These are phyloP conservation scores for Candida ulmi DNA, from an alignment of 805 yeast species.

Conservation along the genomic window DNA sequence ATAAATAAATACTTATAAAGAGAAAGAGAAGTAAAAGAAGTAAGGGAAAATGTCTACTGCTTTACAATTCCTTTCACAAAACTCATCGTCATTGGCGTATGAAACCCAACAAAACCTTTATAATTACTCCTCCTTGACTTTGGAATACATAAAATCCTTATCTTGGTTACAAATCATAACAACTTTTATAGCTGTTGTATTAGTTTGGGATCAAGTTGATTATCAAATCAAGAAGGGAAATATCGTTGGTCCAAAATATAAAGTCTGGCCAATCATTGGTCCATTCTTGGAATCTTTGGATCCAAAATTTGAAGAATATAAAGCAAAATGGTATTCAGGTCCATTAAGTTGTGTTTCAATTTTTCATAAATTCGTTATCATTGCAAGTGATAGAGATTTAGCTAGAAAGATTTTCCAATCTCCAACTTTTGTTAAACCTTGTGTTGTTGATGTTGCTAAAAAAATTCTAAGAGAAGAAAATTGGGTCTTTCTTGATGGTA, in stretches of 20 bases:
- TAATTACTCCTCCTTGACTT: background rate
- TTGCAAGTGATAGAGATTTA: constrained; percentile 82
- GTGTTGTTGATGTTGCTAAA: constrained; percentile 95
- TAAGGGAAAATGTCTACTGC: constrained; percentile 23
- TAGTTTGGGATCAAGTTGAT: constrained; percentile 69
- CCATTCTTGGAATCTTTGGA: constrained; percentile 92
- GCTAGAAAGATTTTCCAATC: constrained; percentile 83
- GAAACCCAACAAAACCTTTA: constrained; percentile 3
- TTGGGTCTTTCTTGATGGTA: constrained; percentile 98
- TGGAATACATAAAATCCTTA: constrained; percentile 19
- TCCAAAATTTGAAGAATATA: constrained; percentile 92
- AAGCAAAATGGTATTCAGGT: constrained; percentile 92
- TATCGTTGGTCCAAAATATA: constrained; percentile 85
- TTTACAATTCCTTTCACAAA: constrained; percentile 14
- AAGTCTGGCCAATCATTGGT: constrained; percentile 93
- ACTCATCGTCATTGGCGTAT: constrained; percentile 12
- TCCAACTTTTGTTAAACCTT: constrained; percentile 88
- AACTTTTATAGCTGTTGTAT: constrained; percentile 39
- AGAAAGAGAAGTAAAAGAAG: no score
- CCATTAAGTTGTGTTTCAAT: constrained; percentile 94
- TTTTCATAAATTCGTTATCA: constrained; percentile 95
- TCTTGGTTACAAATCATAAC: constrained; percentile 51
- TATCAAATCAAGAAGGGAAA: constrained; percentile 79
- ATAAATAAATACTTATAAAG: no score
- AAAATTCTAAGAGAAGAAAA: constrained; percentile 91